Base-by-base conservation (phyloP, 306 rosid species). In the Gillenia trifoliata region DNA sequence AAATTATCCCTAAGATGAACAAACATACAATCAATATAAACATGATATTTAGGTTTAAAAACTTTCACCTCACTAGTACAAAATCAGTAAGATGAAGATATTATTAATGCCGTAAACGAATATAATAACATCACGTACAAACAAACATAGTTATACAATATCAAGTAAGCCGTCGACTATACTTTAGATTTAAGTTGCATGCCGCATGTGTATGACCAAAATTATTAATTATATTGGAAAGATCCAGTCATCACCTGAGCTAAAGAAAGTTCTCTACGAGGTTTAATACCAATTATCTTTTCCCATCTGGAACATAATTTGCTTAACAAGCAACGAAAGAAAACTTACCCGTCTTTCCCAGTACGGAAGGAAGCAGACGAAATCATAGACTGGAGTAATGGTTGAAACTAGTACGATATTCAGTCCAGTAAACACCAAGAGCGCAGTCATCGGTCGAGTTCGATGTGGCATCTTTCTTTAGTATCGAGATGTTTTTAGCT, bases 311-410 rank as follows among this genome's bases (percentile, higher is more conserved):
- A 33, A 33, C 1, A 33, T 20, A 3, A 8, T 30, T 63, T 63
- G 41, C 36, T 43, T 15, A 19, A 19, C 19, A 66, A 22, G 66
- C n/a, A 49, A 56, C 59, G 3, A 73, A 16, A 20, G 23, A 67
- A 41, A 45, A 71, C 77, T 38, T 81, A 91, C 94, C 96, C 87
- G 78, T 89, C 96, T 85, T 82, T 92, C 96, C 97, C 93, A 88
- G 50, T 85, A 89, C 4, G 97, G 93, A 74, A 65, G 96, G 82
- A 92, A 89, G 86, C 97, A 92, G 50, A 86, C 90, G 66, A 89
- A 92, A 75, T 92, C 96, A 72, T 89, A 92, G 74, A 92, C 96
- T 4, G 89, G 90, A 59, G 85, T 75, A 40, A 92, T 90, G 47
- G 91, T 86, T 49, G 92, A 83, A 70, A 84, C 88, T 70, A 92